Evolutionary conservation across 2,329 filamentous ascomycete genomes (phyloP).

Genomic region (Shiraia bambusicola): DNA sequence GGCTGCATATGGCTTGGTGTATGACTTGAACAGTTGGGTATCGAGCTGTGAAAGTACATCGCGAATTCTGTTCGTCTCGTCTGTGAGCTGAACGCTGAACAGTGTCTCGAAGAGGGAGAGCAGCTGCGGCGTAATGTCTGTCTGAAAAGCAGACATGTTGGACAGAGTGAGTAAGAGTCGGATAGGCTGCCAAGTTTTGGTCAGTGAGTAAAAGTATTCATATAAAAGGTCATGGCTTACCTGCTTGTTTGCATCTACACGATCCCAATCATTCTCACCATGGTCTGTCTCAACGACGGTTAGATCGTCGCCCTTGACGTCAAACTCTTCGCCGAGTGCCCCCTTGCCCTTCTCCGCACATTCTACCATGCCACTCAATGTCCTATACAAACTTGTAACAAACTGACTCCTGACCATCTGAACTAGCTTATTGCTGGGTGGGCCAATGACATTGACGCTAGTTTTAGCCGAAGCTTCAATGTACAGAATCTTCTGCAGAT

Average conservation of each 20-base stretch:
- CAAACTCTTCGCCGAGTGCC: constrained; percentile 59
- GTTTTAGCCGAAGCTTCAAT: constrained; percentile 80
- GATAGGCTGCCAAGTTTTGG: constrained; percentile 63
- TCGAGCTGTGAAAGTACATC: constrained; percentile 92
- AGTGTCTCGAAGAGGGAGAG: constrained; percentile 89
- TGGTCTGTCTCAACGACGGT: constrained; percentile 38
- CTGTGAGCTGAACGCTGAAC: constrained; percentile 91
- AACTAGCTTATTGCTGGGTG: constrained; percentile 82
- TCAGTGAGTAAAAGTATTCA: not conserved
- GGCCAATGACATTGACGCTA: constrained; percentile 77
- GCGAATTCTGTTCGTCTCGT: constrained; percentile 87
- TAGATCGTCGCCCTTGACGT: constrained; percentile 55
- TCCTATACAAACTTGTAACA: constrained; percentile 90
- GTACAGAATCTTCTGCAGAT: constrained; percentile 95
- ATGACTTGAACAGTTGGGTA: constrained; percentile 85
- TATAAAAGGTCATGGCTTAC: constrained; percentile 18
- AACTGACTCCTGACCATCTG: constrained; percentile 92
- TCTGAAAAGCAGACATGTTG: constrained; percentile 82
- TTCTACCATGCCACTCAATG: constrained; percentile 92
- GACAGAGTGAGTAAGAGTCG: constrained; percentile 92
- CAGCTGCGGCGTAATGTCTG: constrained; percentile 81
- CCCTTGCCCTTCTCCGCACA: constrained; percentile 79
- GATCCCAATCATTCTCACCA: constrained; percentile 30
- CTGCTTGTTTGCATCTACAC: constrained; percentile 40
- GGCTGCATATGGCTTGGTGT: constrained; percentile 66